A percentile compares a stretch with the other conserved stretches of the same genome.
phyloP scores from a whole-genome alignment of 2,329 filamentous ascomycete species.

The Claviceps sp. region DNA sequence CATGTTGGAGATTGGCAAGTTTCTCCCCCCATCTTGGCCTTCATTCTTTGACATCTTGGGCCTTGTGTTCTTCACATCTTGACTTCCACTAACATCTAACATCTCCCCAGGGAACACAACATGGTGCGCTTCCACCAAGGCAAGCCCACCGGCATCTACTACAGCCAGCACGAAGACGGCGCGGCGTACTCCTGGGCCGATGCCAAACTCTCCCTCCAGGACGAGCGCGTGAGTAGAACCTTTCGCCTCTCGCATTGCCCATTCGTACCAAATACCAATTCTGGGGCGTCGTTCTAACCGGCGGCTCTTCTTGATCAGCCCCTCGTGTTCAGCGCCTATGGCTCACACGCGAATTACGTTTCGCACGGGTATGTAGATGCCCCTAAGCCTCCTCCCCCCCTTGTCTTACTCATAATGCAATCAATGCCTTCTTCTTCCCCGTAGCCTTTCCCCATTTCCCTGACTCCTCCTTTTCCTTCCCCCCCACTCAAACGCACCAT shows the following conservation, averaged over 20 bases:
- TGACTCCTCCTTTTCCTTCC: background rate
- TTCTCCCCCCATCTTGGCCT: background rate
- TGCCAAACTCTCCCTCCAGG: conserved; percentile 6
- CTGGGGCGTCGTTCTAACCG: background rate
- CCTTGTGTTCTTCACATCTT: no score
- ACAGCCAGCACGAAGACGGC: conserved; percentile 16
- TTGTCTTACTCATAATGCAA: background rate
- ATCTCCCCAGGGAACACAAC: conserved; percentile 17
- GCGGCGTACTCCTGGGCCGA: conserved; percentile 15
- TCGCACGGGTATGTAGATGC: conserved; percentile 11
- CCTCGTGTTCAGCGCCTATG: conserved; percentile 16
- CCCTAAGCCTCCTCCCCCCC: background rate
- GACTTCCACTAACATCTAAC: background rate
- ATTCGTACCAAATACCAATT: background rate
- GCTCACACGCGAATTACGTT: conserved; percentile 18
- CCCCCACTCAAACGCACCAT: background rate
- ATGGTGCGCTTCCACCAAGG: conserved; percentile 18
- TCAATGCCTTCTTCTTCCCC: background rate
- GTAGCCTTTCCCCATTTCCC: no score
- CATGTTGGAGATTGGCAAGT: conserved; percentile 15
- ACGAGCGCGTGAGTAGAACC: background rate
- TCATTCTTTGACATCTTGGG: background rate
- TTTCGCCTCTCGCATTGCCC: background rate
- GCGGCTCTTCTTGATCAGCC: conserved; percentile 11
- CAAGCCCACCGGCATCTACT: conserved; percentile 14